Percentiles rank a stretch among this genome's conserved stretches.
These are phyloP conservation scores for Naganishia vaughanmartiniae DNA, from an alignment of 768 basidiomycete species.

Conservation along the genomic window DNA sequence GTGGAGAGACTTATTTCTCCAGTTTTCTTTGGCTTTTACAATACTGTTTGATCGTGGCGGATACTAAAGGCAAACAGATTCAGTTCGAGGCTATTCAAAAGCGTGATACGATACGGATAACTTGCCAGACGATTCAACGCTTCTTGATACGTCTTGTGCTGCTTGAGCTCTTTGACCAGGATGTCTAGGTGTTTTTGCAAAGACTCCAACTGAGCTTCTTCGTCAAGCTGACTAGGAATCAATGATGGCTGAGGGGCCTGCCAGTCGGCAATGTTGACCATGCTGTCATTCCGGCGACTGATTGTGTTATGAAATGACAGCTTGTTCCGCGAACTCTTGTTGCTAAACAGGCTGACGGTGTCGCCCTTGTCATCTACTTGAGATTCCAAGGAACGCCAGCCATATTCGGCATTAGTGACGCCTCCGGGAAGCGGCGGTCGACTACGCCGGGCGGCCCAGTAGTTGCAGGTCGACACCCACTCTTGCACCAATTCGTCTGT, in stretches of 20 bases:
- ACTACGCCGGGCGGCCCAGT: constrained; percentile 94
- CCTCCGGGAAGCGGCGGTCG: constrained; percentile 94
- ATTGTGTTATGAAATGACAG: constrained; percentile 54
- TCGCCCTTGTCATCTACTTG: constrained; percentile 51
- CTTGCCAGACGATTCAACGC: constrained; percentile 59
- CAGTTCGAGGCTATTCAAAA: no score
- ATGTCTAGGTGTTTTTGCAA: constrained; percentile 73
- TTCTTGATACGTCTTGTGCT: constrained; percentile 75
- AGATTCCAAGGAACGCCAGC: constrained; percentile 74
- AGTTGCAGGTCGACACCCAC: constrained; percentile 99
- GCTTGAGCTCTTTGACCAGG: constrained; percentile 73
- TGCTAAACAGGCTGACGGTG: constrained; percentile 64
- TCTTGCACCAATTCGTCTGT: constrained; percentile 98
- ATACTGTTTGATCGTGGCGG: constrained; percentile 70
- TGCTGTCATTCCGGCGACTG: constrained; percentile 54
- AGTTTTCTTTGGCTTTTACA: constrained; percentile 77
- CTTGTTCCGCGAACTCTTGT: constrained; percentile 71
- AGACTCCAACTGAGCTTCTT: constrained; percentile 88
- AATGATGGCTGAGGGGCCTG: constrained; percentile 81
- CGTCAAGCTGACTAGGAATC: constrained; percentile 79
- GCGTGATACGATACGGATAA: not conserved
- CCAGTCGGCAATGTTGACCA: constrained; percentile 85
- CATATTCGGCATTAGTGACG: constrained; percentile 99
- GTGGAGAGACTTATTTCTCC: constrained; percentile 87
- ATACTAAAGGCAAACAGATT: constrained; percentile 60